phyloP scores from a whole-genome alignment of 768 basidiomycete species.

The Hortiboletus flavorubellus region DNA sequence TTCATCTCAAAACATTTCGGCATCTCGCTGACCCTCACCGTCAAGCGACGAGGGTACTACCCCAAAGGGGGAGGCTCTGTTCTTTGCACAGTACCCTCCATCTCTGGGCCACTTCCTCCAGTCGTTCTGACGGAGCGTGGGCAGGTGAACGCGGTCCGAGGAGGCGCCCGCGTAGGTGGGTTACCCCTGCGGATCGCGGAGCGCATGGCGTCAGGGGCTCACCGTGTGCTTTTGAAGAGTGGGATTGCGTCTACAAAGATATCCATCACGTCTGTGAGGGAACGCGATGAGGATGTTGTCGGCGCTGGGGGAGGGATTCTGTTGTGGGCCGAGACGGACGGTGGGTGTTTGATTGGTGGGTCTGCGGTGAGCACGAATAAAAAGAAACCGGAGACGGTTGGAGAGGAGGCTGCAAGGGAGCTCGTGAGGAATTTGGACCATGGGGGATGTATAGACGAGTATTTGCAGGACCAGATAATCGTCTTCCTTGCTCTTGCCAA shows the following conservation, averaged over 20 bases:
- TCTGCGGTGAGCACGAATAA: constrained; percentile 61
- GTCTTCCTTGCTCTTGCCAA: constrained; percentile 73
- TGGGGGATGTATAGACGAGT: constrained; percentile 73
- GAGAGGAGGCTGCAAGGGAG: constrained; percentile 58
- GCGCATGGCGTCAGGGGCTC: constrained; percentile 56
- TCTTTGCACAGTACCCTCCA: constrained; percentile 34
- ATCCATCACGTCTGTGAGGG: constrained; percentile 43
- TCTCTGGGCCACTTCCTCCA: constrained; percentile 40
- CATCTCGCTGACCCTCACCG: constrained; percentile 39
- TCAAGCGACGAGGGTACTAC: constrained; percentile 63
- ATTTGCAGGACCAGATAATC: constrained; percentile 73
- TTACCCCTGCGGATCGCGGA: constrained; percentile 55
- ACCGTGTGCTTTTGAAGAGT: constrained; percentile 36
- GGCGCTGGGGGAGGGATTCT: constrained; percentile 72
- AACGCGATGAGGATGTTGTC: constrained; percentile 42
- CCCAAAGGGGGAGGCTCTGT: constrained; percentile 73
- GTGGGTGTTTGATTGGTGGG: constrained; percentile 65
- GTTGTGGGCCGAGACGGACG: constrained; percentile 70
- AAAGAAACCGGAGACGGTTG: constrained; percentile 44
- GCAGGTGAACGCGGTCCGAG: constrained; percentile 45
- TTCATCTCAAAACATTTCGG: constrained; percentile 61
- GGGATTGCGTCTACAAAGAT: constrained; percentile 28
- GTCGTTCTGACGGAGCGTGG: constrained; percentile 59
- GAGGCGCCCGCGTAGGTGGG: constrained; percentile 63
- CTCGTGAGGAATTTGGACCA: constrained; percentile 53